phyloP scores from a whole-genome alignment of 768 basidiomycete genomes.

The Leccinum longicurvipes region DNA sequence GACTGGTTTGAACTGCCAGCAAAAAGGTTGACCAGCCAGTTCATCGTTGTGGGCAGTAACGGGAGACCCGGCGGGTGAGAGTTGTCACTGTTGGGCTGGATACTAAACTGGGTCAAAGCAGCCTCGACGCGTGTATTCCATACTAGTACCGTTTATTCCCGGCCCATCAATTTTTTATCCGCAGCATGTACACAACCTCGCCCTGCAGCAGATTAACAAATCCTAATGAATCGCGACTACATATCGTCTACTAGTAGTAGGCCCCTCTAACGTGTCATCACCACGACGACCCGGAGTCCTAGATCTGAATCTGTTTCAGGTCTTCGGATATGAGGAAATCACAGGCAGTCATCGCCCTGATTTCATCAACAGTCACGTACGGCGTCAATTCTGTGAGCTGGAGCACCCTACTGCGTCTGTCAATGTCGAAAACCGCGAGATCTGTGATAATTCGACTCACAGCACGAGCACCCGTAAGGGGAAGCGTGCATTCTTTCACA shows the following conservation, averaged over 20 bases:
- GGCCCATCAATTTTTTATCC: constrained; percentile 13
- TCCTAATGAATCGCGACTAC: background rate
- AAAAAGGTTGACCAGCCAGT: constrained; percentile 72
- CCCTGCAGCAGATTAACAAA: constrained; percentile 8
- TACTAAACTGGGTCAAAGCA: constrained; percentile 13
- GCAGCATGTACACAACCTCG: constrained; percentile 12
- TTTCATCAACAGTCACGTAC: constrained; percentile 76
- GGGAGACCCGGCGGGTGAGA: constrained; percentile 2
- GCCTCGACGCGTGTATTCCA: background rate
- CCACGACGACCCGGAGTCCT: constrained; percentile 6
- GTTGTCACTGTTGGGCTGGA: constrained; percentile 5
- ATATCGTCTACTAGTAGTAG: background rate
- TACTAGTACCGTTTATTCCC: constrained; percentile 1
- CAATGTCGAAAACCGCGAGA: constrained; percentile 83
- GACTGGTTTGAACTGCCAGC: constrained; percentile 46
- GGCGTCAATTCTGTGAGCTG: constrained; percentile 73
- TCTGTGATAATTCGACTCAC: constrained; percentile 92
- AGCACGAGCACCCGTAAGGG: constrained; percentile 79
- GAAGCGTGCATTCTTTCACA: constrained; percentile 71
- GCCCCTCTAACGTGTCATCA: background rate
- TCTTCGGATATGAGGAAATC: constrained; percentile 60
- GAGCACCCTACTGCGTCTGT: constrained; percentile 65
- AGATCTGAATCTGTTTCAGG: constrained; percentile 45
- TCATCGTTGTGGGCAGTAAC: constrained; percentile 43
- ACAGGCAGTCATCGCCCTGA: constrained; percentile 77